phyloP scores from a whole-genome alignment of 306 rosid genomes.

The Pterocarpus macrocarpus region DNA sequence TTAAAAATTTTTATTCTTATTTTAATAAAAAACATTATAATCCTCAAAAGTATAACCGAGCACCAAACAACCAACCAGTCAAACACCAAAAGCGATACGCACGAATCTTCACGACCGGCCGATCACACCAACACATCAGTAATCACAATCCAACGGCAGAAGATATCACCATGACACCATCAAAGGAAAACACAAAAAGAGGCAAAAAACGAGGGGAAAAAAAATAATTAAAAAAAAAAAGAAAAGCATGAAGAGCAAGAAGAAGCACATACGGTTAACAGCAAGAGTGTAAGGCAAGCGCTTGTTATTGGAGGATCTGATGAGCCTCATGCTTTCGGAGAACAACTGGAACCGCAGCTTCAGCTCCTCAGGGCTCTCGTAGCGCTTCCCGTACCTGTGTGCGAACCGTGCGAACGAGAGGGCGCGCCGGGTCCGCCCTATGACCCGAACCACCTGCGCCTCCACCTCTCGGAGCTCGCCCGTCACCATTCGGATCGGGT shows the following conservation, averaged over 20 bases:
- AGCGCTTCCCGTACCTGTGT: slow-evolving; percentile 66
- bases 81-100: too few species aligned
- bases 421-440: slow-evolving; percentile 62
- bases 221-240: background rate
- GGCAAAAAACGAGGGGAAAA: too few species aligned
- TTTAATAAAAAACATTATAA: too few species aligned
- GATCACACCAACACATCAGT: background rate
- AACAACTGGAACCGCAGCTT: slow-evolving; percentile 64
- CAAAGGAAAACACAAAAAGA: too few species aligned
- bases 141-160: background rate
- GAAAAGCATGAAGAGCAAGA: background rate
- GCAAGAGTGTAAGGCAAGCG: slow-evolving; percentile 68
- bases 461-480: slow-evolving; percentile 62
- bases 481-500: slow-evolving; percentile 70
- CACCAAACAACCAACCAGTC: too few species aligned
- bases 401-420: slow-evolving; percentile 76
- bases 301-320: slow-evolving; percentile 66
- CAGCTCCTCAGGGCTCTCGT: slow-evolving; percentile 72
- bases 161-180: too few species aligned
- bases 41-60: too few species aligned
- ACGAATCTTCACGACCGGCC: background rate
- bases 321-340: slow-evolving; percentile 59
- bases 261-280: slow-evolving; percentile 64
- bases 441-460: slow-evolving; percentile 56
- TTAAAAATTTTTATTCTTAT: too few species aligned